These are phyloP conservation scores for Torulaspora indica DNA, from an alignment of 805 yeast species.

Conservation along the genomic window DNA sequence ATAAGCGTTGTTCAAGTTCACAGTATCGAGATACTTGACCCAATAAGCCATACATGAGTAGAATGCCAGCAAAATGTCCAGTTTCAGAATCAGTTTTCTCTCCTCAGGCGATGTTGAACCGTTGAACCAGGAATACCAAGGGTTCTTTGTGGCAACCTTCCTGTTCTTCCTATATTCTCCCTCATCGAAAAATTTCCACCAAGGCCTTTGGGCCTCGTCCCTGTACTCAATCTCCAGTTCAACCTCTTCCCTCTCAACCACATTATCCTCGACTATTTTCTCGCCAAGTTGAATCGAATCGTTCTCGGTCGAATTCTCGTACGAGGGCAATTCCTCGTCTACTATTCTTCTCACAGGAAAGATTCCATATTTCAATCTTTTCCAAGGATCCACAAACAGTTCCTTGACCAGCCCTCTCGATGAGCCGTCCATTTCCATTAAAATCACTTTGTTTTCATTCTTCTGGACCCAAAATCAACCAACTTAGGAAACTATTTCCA, in stretches of 20 bases:
- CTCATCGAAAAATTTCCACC: slow-evolving; percentile 58
- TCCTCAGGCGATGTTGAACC: slow-evolving; percentile 44
- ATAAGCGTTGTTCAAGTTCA: slow-evolving; percentile 61
- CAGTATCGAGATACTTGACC: slow-evolving; percentile 59
- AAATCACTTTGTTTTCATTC: too few species aligned
- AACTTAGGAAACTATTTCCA: neutral
- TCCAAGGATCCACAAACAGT: slow-evolving; percentile 29
- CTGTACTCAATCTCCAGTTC: slow-evolving; percentile 38
- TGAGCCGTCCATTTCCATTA: neutral
- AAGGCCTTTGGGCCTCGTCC: slow-evolving; percentile 49
- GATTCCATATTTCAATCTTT: slow-evolving; percentile 36
- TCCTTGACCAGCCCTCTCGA: slow-evolving; percentile 8
- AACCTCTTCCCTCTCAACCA: slow-evolving; percentile 2
- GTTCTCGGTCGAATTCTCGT: neutral
- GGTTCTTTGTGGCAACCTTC: slow-evolving; percentile 27
- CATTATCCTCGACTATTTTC: neutral
- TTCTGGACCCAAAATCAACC: too few species aligned
- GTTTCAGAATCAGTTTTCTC: slow-evolving; percentile 42
- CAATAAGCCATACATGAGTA: slow-evolving; percentile 60
- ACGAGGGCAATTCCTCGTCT: slow-evolving; percentile 12
- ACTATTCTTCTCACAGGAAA: slow-evolving; percentile 33
- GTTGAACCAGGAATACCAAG: slow-evolving; percentile 55
- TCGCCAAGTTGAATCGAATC: neutral
- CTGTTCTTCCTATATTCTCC: slow-evolving; percentile 51
- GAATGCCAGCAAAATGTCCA: slow-evolving; percentile 48